Percentiles rank a stretch among this genome's conserved stretches.
Conservation (phyloP, 441 rosid species). For the Pelargonium myrrhifolium region DNA sequence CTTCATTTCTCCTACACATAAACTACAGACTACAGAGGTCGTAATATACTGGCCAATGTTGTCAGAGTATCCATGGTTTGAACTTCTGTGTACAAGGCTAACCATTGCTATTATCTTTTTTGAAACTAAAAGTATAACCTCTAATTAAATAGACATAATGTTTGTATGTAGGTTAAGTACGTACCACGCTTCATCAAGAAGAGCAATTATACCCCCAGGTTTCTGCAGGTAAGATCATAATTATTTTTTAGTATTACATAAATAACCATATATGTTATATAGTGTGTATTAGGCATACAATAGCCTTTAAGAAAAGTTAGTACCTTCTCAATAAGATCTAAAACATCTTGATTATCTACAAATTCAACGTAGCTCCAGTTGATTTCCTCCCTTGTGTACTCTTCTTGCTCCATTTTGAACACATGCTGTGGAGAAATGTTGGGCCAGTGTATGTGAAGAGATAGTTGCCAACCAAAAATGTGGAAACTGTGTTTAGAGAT, state of each 20-base stretch:
- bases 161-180: constrained; percentile 19
- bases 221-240: constrained; percentile 51
- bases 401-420: constrained; percentile 99
- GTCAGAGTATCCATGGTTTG: background rate
- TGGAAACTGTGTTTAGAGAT: constrained; percentile 5
- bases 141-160: background rate
- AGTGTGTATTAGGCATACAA: background rate
- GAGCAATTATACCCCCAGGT: constrained; percentile 98
- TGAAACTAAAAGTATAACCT: too few species aligned
- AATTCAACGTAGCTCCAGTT: constrained; percentile 99
- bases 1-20: background rate
- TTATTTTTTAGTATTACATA: background rate
- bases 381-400: constrained; percentile 95
- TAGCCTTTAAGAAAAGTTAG: constrained; percentile 9
- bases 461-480: constrained; percentile 9
- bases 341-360: constrained; percentile 97
- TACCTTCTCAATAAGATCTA: constrained; percentile 98
- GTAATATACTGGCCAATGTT: background rate
- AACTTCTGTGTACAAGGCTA: background rate
- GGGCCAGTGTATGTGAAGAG: constrained; percentile 13
- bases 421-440: constrained; percentile 67
- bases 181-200: constrained; percentile 99
- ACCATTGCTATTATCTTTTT: background rate
- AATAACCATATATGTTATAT: background rate
- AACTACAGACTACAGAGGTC: background rate